phyloP scores from a whole-genome alignment of 768 basidiomycete species.

The Lactarius evosmus region DNA sequence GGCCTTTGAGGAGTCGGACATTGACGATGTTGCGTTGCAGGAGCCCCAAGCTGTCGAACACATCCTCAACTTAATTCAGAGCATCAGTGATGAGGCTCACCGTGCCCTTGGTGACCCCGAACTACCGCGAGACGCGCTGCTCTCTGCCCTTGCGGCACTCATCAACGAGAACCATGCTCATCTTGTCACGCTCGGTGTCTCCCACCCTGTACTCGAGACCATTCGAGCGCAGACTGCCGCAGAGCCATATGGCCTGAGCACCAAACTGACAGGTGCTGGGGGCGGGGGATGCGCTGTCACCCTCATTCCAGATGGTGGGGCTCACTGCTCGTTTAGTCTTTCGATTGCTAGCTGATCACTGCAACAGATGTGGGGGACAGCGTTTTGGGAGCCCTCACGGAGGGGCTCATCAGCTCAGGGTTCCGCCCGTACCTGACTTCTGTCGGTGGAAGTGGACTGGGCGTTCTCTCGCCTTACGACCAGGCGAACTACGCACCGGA shows the following conservation, averaged over 20 bases:
- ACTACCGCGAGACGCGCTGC: conserved; percentile 60
- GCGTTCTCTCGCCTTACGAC: conserved; percentile 64
- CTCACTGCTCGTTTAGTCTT: conserved; percentile 20
- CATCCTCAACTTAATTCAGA: conserved; percentile 77
- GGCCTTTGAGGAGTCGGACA: conserved; percentile 1
- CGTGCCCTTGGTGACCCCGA: conserved; percentile 70
- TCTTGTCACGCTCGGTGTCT: conserved; percentile 82
- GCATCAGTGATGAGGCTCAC: conserved; percentile 79
- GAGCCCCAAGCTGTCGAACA: conserved; percentile 85
- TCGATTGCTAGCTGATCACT: background rate
- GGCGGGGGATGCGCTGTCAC: conserved; percentile 99
- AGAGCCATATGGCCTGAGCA: conserved; percentile 66
- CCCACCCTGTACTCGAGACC: conserved; percentile 81
- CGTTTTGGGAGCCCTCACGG: conserved; percentile 54
- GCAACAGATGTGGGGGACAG: conserved; percentile 66
- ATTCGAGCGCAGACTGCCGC: conserved; percentile 69
- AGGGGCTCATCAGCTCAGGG: conserved; percentile 54
- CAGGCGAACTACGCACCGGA: conserved; percentile 31
- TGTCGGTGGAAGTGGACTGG: conserved; percentile 91
- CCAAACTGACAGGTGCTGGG: conserved; percentile 97
- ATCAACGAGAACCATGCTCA: conserved; percentile 89
- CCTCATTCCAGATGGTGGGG: conserved; percentile 86
- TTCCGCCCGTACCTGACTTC: conserved; percentile 87
- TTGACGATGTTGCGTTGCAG: conserved; percentile 35
- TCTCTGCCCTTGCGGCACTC: conserved; percentile 69